phyloP scores from a whole-genome alignment of 805 yeast species.

The Ogataea pignaliae region DNA sequence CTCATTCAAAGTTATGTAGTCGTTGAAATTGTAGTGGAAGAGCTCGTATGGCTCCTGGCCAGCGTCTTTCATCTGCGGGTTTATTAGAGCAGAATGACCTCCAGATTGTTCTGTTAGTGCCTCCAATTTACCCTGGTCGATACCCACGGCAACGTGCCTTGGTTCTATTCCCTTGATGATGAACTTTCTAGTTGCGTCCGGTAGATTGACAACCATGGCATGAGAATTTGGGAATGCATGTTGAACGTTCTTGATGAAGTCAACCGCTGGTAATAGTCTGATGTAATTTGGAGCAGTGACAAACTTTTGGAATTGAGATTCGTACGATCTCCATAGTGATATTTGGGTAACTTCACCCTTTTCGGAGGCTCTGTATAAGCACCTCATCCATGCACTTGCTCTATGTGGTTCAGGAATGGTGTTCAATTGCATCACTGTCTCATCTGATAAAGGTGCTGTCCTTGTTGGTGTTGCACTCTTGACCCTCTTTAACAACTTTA shows the following conservation, averaged over 20 bases:
- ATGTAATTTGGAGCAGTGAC: conserved; percentile 39
- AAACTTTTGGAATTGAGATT: conserved; percentile 70
- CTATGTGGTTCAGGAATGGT: conserved; percentile 78
- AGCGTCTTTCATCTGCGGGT: conserved; percentile 17
- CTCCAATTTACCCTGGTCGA: conserved; percentile 41
- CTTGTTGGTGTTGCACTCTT: conserved; percentile 55
- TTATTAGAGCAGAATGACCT: conserved; percentile 1
- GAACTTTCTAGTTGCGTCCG: conserved; percentile 68
- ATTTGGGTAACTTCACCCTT: conserved; percentile 92
- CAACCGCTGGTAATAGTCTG: conserved; percentile 86
- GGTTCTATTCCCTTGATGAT: conserved; percentile 95
- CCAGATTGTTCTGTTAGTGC: conserved; percentile 28
- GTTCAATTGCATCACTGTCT: conserved; percentile 54
- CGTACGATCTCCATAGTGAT: conserved; percentile 93
- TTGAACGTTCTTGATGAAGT: conserved; percentile 90
- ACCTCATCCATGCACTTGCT: conserved; percentile 92
- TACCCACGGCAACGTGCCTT: conserved; percentile 52
- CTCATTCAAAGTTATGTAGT: conserved; percentile 33
- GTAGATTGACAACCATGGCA: conserved; percentile 82
- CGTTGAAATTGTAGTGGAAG: conserved; percentile 30
- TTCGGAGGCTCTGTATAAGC: conserved; percentile 75
- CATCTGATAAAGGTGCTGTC: conserved; percentile 48
- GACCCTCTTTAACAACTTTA: conserved; percentile 51
- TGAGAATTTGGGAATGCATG: conserved; percentile 82
- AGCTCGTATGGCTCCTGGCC: conserved; percentile 27